Percentiles rank a stretch among this genome's conserved stretches.
phyloP scores from a whole-genome alignment of 2,329 filamentous ascomycete species.

The Coniochaeta hoffmannii region DNA sequence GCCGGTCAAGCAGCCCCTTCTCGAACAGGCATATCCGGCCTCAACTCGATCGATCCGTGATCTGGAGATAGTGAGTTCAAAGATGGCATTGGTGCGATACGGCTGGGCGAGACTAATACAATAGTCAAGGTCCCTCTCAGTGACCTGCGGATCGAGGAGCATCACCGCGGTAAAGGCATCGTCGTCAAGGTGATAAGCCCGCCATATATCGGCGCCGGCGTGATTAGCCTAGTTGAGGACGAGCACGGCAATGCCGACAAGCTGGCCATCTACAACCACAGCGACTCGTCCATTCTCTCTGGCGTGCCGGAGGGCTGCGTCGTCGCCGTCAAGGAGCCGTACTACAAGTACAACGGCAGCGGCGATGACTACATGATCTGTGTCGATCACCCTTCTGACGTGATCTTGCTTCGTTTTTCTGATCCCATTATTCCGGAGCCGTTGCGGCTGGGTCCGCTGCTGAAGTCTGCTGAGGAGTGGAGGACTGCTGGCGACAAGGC shows the following conservation, averaged over 20 bases:
- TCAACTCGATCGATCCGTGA: constrained; percentile 19
- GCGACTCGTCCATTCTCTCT: constrained; percentile 23
- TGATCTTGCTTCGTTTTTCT: constrained; percentile 20
- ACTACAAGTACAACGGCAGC: constrained; percentile 24
- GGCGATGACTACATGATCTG: constrained; percentile 23
- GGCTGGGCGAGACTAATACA: not conserved
- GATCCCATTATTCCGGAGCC: constrained; percentile 22
- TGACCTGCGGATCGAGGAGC: constrained; percentile 22
- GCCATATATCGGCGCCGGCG: constrained; percentile 24
- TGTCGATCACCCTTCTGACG: constrained; percentile 27
- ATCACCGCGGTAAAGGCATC: constrained; percentile 24
- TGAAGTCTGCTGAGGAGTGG: constrained; percentile 15
- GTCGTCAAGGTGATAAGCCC: constrained; percentile 22
- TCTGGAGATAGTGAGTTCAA: constrained; percentile 15
- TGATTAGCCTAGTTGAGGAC: constrained; percentile 27
- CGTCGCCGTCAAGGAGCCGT: constrained; percentile 28
- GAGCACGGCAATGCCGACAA: constrained; percentile 27
- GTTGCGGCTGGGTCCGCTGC: constrained; percentile 13
- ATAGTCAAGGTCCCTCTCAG: constrained; percentile 18
- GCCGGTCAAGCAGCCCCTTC: constrained; percentile 20
- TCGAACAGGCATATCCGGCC: constrained; percentile 18
- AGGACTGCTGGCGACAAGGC: constrained; percentile 17
- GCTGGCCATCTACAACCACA: constrained; percentile 29
- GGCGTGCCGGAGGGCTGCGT: constrained; percentile 22
- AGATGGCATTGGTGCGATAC: not conserved